These are phyloP conservation scores for Tetradesmus obliquus DNA, from an alignment of 139 green algal genomes.

Conservation along the genomic window DNA sequence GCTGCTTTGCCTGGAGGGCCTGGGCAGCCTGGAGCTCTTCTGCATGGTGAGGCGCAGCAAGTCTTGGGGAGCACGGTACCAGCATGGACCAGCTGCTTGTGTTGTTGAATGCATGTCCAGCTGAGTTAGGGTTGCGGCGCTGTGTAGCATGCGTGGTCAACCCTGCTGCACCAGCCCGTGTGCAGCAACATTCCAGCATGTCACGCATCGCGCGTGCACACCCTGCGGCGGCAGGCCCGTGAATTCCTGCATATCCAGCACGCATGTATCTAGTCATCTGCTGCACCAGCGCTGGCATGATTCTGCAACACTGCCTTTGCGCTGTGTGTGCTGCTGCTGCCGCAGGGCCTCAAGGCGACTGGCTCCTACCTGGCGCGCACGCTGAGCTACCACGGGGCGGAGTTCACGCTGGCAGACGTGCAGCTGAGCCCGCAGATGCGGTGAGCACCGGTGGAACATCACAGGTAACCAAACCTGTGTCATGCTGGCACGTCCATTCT, in stretches of 20 bases:
- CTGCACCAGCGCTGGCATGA: too few relatives aligned
- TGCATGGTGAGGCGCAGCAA: slow-evolving; percentile 50
- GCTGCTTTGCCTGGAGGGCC: slow-evolving; percentile 28
- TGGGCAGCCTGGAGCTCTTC: slow-evolving; percentile 81
- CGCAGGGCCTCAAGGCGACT: slow-evolving; percentile 74
- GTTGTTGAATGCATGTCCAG: too few relatives aligned
- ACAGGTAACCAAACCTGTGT: neutral
- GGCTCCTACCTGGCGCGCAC: slow-evolving; percentile 89
- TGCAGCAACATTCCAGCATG: too few relatives aligned
- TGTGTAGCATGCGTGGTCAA: too few relatives aligned
- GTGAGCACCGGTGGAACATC: slow-evolving; percentile 26
- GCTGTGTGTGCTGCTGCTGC: neutral
- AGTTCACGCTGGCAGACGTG: slow-evolving; percentile 80
- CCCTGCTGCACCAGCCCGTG: too few relatives aligned
- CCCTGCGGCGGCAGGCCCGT: neutral
- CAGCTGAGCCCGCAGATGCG: slow-evolving; percentile 68
- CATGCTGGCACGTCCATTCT: neutral
- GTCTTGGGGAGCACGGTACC: too few relatives aligned
- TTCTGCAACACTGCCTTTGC: too few relatives aligned
- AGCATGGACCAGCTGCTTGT: too few relatives aligned
- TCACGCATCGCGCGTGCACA: too few relatives aligned
- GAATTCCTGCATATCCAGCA: neutral
- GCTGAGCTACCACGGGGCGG: slow-evolving; percentile 79
- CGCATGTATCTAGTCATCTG: too few relatives aligned
- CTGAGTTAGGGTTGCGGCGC: too few relatives aligned